Base-by-base conservation (phyloP, 2,329 filamentous ascomycete species). In the Penicillium concentricum region DNA sequence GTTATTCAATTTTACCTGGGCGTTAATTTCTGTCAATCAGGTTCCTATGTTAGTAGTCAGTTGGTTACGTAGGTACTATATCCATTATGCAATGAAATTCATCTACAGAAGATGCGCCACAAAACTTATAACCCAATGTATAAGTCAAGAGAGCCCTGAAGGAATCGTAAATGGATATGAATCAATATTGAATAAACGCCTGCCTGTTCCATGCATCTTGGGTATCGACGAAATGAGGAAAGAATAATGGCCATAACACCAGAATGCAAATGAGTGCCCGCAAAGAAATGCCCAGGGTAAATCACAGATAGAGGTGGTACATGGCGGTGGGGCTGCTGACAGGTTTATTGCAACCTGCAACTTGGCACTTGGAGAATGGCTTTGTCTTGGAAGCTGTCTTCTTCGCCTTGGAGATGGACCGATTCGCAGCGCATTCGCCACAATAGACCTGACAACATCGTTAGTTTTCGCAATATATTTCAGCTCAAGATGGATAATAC, bases 251-350 rank as follows among this genome's bases (percentile, higher is more conserved):
- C 26, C 58, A 53, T 56, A 63, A 64, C 62, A 62, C 61, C 63
- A 39, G 49, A 52, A 66, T 69, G 62, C 60, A 63, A 63, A 54
- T 50, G 49, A 50, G 37, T 15, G 43, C 49, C 51, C 49, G 37
- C 39, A 47, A 50, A 45, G 43, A 20, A 38, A 46, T 34, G 46
- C n/a, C 22, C 44, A 16, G 52, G 35, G 42, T 38, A 26, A 47
- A 41, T 74, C 66, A 81, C n/a, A 81, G 65, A 59, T 78, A 81
- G 20, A 81, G 67, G 57, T 79, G 78, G 43, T 80, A 71, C 76
- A 81, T 78, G 9, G 74, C 66, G 30, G 65, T 72, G 4, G 73
- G 73, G 34, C 67, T 61, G 54, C 71, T 74, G 32, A 79, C 68
- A 20, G 64, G 60, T 61, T 74, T 76, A 16, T 69, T 72, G 54